A percentile compares a stretch with the other conserved stretches of the same genome.
Evolutionary conservation across 345 rosid species (phyloP).

Genomic region (Aegle marmelos): DNA sequence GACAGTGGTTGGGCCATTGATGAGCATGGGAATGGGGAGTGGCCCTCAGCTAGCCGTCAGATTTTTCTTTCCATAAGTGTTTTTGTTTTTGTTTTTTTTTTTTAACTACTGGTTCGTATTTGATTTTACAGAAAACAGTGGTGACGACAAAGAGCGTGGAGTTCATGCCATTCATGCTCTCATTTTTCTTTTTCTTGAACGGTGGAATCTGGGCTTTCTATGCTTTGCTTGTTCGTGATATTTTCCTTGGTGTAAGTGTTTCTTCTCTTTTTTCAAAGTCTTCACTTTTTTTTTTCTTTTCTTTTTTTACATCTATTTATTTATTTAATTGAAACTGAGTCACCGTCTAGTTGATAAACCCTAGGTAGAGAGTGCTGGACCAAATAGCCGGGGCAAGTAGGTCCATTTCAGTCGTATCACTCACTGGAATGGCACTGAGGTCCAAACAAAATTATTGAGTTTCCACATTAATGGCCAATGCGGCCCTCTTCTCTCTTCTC

Average conservation of each 20-base stretch:
- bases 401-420: neutral
- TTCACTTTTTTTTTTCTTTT: neutral
- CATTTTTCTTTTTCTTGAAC: constrained; percentile 60
- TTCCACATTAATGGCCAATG: neutral
- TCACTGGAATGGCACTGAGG: neutral
- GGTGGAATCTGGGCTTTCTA: constrained; percentile 67
- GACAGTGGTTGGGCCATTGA: neutral
- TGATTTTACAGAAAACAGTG: constrained; percentile 59
- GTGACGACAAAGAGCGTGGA: constrained; percentile 61
- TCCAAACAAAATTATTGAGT: neutral
- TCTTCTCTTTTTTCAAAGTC: no score
- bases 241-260: constrained; percentile 46
- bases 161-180: constrained; percentile 73
- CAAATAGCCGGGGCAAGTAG: neutral
- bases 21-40: neutral
- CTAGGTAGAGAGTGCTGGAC: no score
- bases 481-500: neutral
- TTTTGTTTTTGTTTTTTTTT: neutral
- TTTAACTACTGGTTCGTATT: neutral
- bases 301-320: no score
- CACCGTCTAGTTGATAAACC: no score
- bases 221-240: constrained; percentile 50
- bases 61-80: no score
- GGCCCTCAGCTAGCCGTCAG: no score
- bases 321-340: no score